phyloP scores from a whole-genome alignment of 2,329 filamentous ascomycete species.

The Neonectria hederae region DNA sequence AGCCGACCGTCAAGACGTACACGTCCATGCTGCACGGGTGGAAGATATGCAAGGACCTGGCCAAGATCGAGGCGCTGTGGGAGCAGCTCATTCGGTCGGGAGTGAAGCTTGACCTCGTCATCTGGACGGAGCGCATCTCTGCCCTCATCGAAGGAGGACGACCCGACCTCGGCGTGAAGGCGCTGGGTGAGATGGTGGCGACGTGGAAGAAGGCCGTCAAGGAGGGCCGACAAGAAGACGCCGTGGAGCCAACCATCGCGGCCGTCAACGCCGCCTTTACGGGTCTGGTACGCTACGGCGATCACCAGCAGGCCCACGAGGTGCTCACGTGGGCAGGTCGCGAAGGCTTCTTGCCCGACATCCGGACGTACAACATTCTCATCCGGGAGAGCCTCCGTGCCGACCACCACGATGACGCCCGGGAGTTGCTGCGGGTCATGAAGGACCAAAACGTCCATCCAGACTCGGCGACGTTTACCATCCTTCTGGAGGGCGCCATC shows the following conservation, averaged over 20 bases:
- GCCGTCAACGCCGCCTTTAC: conserved; percentile 76
- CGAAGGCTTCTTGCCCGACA: conserved; percentile 64
- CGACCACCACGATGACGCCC: conserved; percentile 58
- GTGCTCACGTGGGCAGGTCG: conserved; percentile 68
- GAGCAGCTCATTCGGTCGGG: conserved; percentile 65
- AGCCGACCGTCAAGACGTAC: conserved; percentile 73
- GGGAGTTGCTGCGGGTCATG: conserved; percentile 68
- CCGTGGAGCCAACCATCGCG: conserved; percentile 68
- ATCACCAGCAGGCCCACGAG: conserved; percentile 59
- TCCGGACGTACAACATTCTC: conserved; percentile 75
- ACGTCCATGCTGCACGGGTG: conserved; percentile 78
- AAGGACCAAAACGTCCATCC: conserved; percentile 61
- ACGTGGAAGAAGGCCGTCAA: conserved; percentile 61
- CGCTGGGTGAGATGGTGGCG: conserved; percentile 72
- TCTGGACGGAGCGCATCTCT: conserved; percentile 77
- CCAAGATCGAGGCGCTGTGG: conserved; percentile 75
- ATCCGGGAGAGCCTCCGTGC: conserved; percentile 66
- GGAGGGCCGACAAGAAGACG: conserved; percentile 37
- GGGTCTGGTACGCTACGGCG: conserved; percentile 64
- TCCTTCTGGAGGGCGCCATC: conserved; percentile 71
- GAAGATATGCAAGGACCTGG: conserved; percentile 64
- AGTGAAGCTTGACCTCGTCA: conserved; percentile 67
- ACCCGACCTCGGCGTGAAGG: conserved; percentile 65
- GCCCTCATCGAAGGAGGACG: conserved; percentile 68
- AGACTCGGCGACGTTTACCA: conserved; percentile 76